These are phyloP conservation scores for Zalaria sp. DNA, from an alignment of 2,329 filamentous ascomycete genomes.

Conservation along the genomic window DNA sequence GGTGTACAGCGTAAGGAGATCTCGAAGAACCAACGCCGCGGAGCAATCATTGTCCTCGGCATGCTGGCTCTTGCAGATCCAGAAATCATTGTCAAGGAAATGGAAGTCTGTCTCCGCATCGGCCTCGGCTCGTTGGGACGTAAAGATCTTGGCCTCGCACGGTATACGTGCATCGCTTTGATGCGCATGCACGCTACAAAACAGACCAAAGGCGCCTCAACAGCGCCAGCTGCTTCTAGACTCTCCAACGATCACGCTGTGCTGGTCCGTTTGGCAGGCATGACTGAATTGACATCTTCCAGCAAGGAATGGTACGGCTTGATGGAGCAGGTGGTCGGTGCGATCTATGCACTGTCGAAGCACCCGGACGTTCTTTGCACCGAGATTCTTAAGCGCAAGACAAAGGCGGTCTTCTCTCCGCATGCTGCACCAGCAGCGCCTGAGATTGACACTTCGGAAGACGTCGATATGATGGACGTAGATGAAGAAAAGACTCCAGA, in stretches of 20 bases:
- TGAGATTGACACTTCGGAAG: conserved; percentile 7
- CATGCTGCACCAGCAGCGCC: conserved; percentile 30
- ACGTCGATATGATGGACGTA: conserved; percentile 23
- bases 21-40: conserved; percentile 76
- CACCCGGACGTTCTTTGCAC: conserved; percentile 90
- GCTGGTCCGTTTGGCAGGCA: conserved; percentile 62
- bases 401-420: conserved; percentile 61
- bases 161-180: conserved; percentile 89
- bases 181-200: conserved; percentile 79
- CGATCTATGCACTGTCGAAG: conserved; percentile 86
- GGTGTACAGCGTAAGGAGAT: conserved; percentile 88
- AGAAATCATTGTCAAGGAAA: conserved; percentile 85
- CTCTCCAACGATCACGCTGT: conserved; percentile 88
- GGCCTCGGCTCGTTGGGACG: conserved; percentile 71
- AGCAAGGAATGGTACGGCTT: conserved; percentile 91
- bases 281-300: conserved; percentile 72
- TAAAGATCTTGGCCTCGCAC: conserved; percentile 73
- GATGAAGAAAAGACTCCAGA: conserved; percentile 10
- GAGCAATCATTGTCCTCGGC: conserved; percentile 88
- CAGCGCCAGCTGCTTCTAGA: conserved; percentile 51
- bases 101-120: conserved; percentile 85
- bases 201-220: conserved; percentile 56
- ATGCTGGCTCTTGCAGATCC: conserved; percentile 92
- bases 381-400: conserved; percentile 76
- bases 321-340: conserved; percentile 88